Evolutionary conservation across 2,329 filamentous ascomycete genomes (phyloP), one percentile per base, ranked within the genome.

Genomic region (Amauroascus verrucosus): DNA sequence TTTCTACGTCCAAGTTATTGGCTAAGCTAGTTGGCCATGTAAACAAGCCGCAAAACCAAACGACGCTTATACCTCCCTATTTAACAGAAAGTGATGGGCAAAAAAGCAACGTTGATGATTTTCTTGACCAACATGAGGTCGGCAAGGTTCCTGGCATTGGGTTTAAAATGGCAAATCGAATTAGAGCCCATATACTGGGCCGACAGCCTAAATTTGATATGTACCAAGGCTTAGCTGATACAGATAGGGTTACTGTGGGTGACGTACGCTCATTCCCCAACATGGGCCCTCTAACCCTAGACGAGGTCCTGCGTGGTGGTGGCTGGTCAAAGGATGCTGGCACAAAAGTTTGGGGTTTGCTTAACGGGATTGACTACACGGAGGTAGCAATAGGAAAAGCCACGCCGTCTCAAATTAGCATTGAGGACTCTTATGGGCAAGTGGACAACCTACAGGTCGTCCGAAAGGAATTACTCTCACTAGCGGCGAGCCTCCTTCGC

Each of bases 41-140:
- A 55, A 82, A 96, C 66, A 97, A 97, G 70, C 91, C 91, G 0
- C 83, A 84, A 55, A 85, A 81, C 56, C 93, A 97, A 68, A 97
- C 91, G 0, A 88, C 86, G 0, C 72, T 97, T 6, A 70, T 95
- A 41, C 82, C 85, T 4, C 80, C 85, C 1, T 79, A 80, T 43
- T 46, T 24, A 37, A 18, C 26, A 47, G 44, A 38, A 26, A 14
- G 24, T 32, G 40, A 55, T 43, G 28, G 47, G 18, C 13, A 57
- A 1, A 61, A 67, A 26, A 75, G 71, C 59, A 82, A 83, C 55
- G 76, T 86, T 11, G 74, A 74, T 6, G 65, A 67, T 0, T 97
- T 97, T 63, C 76, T 97, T 61, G 88, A 93, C 60, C 65, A 64
- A 1, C 83, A 90, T 63, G 81, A 84, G 54, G 80, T 97, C 48